These are phyloP conservation scores for Xylogone sp. DNA, from an alignment of 2,329 filamentous ascomycete genomes.

Conservation along the genomic window DNA sequence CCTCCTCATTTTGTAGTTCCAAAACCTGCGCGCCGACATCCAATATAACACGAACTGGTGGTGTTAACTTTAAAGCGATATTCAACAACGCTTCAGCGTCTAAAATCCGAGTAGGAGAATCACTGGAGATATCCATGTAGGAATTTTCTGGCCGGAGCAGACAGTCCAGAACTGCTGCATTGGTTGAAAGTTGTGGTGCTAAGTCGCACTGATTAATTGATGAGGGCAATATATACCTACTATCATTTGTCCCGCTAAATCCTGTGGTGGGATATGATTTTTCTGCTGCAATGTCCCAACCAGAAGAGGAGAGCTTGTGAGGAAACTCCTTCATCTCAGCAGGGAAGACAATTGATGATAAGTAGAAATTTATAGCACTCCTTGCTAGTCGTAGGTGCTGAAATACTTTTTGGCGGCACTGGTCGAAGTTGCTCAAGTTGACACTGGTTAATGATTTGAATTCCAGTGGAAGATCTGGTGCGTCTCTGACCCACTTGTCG, in stretches of 20 bases:
- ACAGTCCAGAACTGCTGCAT: slow-evolving; percentile 59
- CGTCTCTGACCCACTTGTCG: slow-evolving; percentile 39
- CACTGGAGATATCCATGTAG: slow-evolving; percentile 18
- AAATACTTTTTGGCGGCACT: slow-evolving; percentile 48
- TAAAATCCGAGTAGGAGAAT: slow-evolving; percentile 9
- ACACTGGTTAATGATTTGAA: slow-evolving; percentile 45
- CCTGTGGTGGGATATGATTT: slow-evolving; percentile 53
- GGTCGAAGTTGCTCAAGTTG: slow-evolving; percentile 52
- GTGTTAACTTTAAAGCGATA: slow-evolving; percentile 34
- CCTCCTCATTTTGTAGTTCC: slow-evolving; percentile 53
- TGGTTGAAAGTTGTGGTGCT: slow-evolving; percentile 55
- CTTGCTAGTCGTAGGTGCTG: slow-evolving; percentile 49
- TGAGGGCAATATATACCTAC: slow-evolving; percentile 52
- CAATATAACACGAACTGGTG: slow-evolving; percentile 54
- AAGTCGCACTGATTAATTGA: slow-evolving; percentile 54
- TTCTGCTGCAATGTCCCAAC: slow-evolving; percentile 57
- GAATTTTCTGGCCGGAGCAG: slow-evolving; percentile 52
- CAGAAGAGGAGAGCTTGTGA: slow-evolving; percentile 59
- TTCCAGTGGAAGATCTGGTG: slow-evolving; percentile 25
- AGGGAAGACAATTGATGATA: slow-evolving; percentile 55
- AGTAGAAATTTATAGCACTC: slow-evolving; percentile 57
- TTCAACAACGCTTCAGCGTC: slow-evolving; percentile 41
- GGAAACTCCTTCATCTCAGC: slow-evolving; percentile 61
- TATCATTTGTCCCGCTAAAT: slow-evolving; percentile 70
- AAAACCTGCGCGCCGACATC: slow-evolving; percentile 70